Evolutionary conservation across 768 basidiomycete species (phyloP).

Genomic region (Candolleomyces aberdarensis): DNA sequence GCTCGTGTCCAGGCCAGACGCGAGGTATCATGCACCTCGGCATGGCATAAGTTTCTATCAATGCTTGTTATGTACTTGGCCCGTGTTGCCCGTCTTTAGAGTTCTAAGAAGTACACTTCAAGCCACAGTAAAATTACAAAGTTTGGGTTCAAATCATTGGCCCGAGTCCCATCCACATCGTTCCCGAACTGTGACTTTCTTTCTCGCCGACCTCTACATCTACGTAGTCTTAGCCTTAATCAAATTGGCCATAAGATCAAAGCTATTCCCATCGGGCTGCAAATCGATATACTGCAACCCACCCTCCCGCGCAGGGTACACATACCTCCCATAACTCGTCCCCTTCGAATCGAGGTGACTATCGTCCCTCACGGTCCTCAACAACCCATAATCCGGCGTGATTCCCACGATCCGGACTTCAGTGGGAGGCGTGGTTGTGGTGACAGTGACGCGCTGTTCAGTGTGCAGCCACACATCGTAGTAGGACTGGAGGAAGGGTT

Average conservation of each 20-base stretch:
- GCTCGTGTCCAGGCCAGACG: too few relatives aligned
- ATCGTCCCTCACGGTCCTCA: conserved; percentile 73
- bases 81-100: too few relatives aligned
- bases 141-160: too few relatives aligned
- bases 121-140: too few relatives aligned
- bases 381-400: conserved; percentile 81
- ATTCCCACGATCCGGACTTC: conserved; percentile 74
- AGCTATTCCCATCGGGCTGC: conserved; percentile 96
- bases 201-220: background rate
- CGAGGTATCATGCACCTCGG: too few relatives aligned
- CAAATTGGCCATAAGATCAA: conserved; percentile 89
- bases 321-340: conserved; percentile 6
- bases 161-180: too few relatives aligned
- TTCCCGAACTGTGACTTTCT: too few relatives aligned
- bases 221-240: conserved; percentile 50
- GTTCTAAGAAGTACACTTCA: too few relatives aligned
- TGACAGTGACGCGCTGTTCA: conserved; percentile 79
- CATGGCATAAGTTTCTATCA: too few relatives aligned
- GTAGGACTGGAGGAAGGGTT: conserved; percentile 78
- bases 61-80: too few relatives aligned
- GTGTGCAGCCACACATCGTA: conserved; percentile 88
- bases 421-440: conserved; percentile 72
- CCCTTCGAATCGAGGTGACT: conserved; percentile 6
- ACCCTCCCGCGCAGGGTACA: conserved; percentile 11
- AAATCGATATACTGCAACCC: conserved; percentile 71